Base-by-base conservation (phyloP, 345 rosid species). In the Mercurialis annua region DNA sequence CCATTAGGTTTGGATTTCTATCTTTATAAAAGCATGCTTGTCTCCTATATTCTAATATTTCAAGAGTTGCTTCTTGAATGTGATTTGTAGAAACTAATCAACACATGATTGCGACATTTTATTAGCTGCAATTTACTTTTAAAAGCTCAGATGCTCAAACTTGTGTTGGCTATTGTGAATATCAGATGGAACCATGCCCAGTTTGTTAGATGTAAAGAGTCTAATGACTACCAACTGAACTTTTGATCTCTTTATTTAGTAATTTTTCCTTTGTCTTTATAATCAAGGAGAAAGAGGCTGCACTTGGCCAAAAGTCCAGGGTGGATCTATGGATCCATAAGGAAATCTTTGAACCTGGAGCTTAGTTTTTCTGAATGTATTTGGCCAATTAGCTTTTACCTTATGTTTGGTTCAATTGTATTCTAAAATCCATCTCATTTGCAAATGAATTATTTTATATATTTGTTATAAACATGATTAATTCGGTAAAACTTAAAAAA, bases 1-100 rank as follows among this genome's bases (percentile, higher is more conserved):
- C 98, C 24, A 87, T 95, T 77, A 95, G 99, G 98, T 94, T 53
- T 65, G 77, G 47, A 21, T 34, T 64, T 54, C 50, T 29, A 23
- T 61, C 64, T 52, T 52, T 62, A 33, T 12, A 52, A 17, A 71
- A 7, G 43, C 16, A 72, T 23, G 8, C 16, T 23, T 27, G 23
- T 43, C 62, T 36, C 2, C 2, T n/a, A 14, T 46, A 5, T 43
- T 30, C 36, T 29, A n/a, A 16, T 16, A 10, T 18, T n/a, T n/a
- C n/a, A n/a, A n/a, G n/a, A n/a, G 40, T 38, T 50, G 20, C 9
- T 64, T 40, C 38, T 54, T 11, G 16, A 29, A 6, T 50, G 20
- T 56, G 65, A n/a, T 57, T 51, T 23, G 27, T 33, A 31, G n/a
- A 53, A 61, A 46, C 1, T 63, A 42, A 43, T 1, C 59, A 42